Conservation (phyloP, 805 yeast species). For the Candida easanensis region DNA sequence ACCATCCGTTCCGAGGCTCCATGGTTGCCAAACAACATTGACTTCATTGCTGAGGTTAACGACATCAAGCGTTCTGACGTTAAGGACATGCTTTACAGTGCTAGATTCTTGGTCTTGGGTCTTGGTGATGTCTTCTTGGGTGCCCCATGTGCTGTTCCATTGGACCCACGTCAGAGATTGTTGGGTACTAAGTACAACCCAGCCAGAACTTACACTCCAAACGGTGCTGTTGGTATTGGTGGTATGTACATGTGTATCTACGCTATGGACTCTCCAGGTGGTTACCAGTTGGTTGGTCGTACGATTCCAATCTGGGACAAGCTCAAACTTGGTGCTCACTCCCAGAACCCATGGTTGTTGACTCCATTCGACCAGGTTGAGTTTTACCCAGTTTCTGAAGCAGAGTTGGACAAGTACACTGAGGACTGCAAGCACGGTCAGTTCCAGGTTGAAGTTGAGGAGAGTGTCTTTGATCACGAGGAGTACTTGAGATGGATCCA, state of each 20-base stretch:
- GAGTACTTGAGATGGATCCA: conserved; percentile 77
- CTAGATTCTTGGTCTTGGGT: conserved; percentile 89
- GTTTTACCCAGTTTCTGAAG: conserved; percentile 88
- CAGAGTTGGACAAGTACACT: conserved; percentile 66
- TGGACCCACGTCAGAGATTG: conserved; percentile 93
- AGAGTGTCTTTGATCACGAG: conserved; percentile 78
- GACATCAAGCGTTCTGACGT: conserved; percentile 75
- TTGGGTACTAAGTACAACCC: conserved; percentile 95
- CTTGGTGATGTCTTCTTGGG: conserved; percentile 97
- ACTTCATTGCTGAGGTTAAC: conserved; percentile 87
- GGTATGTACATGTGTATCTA: conserved; percentile 99
- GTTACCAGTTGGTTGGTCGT: conserved; percentile 94
- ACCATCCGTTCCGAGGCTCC: conserved; percentile 93
- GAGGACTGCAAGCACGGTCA: conserved; percentile 80
- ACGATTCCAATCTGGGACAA: conserved; percentile 98
- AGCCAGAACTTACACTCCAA: conserved; percentile 91
- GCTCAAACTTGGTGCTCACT: conserved; percentile 68
- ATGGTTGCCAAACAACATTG: conserved; percentile 97
- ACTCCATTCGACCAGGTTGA: conserved; percentile 93
- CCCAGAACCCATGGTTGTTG: conserved; percentile 82
- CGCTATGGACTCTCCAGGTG: conserved; percentile 96
- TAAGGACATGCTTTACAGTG: conserved; percentile 80
- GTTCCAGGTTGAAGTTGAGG: conserved; percentile 70
- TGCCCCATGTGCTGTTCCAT: conserved; percentile 98
- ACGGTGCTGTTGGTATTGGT: conserved; percentile 97